Evolutionary conservation across 1,284 basidiomycete species (phyloP), one percentile per base, ranked within the genome.

Genomic region (Ganoderma lingzhi): DNA sequence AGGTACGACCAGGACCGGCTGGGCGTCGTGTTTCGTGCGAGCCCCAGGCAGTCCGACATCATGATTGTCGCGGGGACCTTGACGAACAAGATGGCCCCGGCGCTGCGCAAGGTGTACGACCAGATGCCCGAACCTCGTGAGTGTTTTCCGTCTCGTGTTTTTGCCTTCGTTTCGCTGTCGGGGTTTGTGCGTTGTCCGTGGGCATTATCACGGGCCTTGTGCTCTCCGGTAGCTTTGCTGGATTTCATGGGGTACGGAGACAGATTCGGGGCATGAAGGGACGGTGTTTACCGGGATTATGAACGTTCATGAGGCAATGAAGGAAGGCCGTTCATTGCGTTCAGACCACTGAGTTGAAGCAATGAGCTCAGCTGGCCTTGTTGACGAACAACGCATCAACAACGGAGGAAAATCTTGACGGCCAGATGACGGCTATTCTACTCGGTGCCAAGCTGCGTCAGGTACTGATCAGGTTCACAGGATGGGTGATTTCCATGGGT

Each of bases 11-110:
- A 99, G 83, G 98, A 99, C 83, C 91, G 98, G 76, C 86, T 99
- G 55, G 98, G 98, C 78, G 92, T 99, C 72, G 94, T 99, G 55
- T 99, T 99, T 88, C 96, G 98, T 86, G 98, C 97, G 12, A 96
- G 93, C 83, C 98, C 98, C 64, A 93, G 98, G 75, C 96, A 99
- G 85, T 95, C 93, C 70, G 97, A 99, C 80, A 95, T 99, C 79
- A 99, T 99, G 98, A 99, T 99, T 78, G 98, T 99, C 65, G 97
- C 98, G 59, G 98, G 98, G 41, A 99, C 98, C 0, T 84, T 99
- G 76, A 99, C 98, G 75, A 99, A 99, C 87, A 99, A 99, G 87
- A 99, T 99, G 98, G 98, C 97, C 4, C 98, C 98, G 60, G 97
- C 97, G 6, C 81, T 98, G 79, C 89, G 96, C 78, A 97, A 96